Conservation (phyloP, 148 eudicot genomes). For the Mesembryanthemum crystallinum region DNA sequence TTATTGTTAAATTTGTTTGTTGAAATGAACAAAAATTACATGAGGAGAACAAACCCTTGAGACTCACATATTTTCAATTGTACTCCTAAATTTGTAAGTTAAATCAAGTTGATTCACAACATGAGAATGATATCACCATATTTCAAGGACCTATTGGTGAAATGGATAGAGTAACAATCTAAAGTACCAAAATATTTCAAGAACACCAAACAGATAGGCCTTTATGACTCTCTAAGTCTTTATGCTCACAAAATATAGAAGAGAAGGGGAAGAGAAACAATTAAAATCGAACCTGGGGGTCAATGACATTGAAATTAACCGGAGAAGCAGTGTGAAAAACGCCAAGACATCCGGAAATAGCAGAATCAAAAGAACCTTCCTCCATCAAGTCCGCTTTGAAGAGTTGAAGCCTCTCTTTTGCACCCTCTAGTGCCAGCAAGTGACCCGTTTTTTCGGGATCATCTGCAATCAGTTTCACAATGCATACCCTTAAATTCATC, state of each 20-base stretch:
- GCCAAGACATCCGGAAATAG: constrained; percentile 38
- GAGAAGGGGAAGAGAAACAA: not conserved
- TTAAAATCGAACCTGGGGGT: constrained; percentile 31
- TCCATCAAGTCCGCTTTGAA: constrained; percentile 36
- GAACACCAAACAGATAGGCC: too few relatives aligned
- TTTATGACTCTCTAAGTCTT: too few relatives aligned
- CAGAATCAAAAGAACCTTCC: constrained; percentile 39
- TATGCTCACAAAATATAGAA: not conserved
- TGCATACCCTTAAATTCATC: not conserved
- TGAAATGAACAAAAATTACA: too few relatives aligned
- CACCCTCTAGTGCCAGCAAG: constrained; percentile 38
- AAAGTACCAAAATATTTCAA: too few relatives aligned
- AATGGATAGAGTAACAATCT: too few relatives aligned
- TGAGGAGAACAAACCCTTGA: too few relatives aligned
- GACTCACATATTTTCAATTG: too few relatives aligned
- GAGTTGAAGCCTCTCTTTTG: constrained; percentile 38
- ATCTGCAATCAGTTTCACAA: constrained; percentile 12
- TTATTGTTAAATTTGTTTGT: too few relatives aligned
- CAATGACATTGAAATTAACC: not conserved
- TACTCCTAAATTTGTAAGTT: too few relatives aligned
- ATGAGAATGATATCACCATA: too few relatives aligned
- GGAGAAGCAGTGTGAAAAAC: constrained; percentile 49
- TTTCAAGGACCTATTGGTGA: too few relatives aligned
- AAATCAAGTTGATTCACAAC: too few relatives aligned
- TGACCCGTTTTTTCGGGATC: constrained; percentile 36